A percentile compares a stretch with the other conserved stretches of the same genome.
These are phyloP conservation scores for Globisporangium viniferum DNA, from an alignment of 352 stramenopile species.

Conservation along the genomic window DNA sequence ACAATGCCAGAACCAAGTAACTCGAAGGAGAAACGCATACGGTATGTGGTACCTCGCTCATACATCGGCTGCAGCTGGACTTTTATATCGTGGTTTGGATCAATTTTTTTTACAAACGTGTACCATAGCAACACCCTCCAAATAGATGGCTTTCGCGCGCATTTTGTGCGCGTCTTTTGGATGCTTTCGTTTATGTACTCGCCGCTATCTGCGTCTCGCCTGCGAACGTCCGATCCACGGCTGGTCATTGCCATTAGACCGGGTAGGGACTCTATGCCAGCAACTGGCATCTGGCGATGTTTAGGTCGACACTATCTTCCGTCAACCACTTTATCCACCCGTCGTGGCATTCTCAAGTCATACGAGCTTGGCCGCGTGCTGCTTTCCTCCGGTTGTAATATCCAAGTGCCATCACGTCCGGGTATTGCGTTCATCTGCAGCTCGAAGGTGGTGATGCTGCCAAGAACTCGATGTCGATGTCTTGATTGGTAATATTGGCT, in stretches of 20 bases:
- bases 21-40: not conserved
- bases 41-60: not conserved
- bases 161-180: not conserved
- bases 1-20: conserved; percentile 3
- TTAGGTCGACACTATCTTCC: not conserved
- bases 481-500: too few species aligned
- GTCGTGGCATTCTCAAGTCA: not conserved
- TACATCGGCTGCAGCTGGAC: not conserved
- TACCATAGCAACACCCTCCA: conserved; percentile 5
- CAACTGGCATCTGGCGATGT: too few species aligned
- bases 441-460: too few species aligned
- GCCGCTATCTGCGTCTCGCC: not conserved
- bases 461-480: too few species aligned
- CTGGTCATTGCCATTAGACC: not conserved
- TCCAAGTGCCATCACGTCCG: too few species aligned
- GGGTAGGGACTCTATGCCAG: not conserved
- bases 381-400: too few species aligned
- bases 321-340: not conserved
- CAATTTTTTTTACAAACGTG: not conserved
- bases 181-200: not conserved
- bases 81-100: not conserved
- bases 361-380: not conserved
- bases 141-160: not conserved
- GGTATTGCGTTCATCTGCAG: too few species aligned
- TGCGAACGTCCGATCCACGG: not conserved